Evolutionary conservation across 208 protist genomes (phyloP), one percentile per base, ranked within the genome.

Genomic region (Phytomonas sp.): DNA sequence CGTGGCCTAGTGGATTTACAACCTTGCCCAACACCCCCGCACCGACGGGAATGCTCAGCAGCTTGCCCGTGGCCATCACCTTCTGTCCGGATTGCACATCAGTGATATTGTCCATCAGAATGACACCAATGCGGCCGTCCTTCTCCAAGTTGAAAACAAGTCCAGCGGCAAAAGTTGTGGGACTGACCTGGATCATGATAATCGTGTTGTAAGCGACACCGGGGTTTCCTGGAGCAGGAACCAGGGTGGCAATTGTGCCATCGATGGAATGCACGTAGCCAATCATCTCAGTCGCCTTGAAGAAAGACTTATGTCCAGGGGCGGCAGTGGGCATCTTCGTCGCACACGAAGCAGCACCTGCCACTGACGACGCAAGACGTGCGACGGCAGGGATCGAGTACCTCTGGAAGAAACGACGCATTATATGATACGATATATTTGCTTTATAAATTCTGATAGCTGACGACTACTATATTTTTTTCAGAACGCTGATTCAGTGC

Each of bases 251-350:
- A 72, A 94, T 92, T 29, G 88, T 94, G 68, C 88, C 88, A 72
- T 94, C 88, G 72, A 94, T 94, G 23, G 88, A 91, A 76, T 94
- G 88, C 63, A 94, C 85, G 68, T 92, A 89, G 33, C 88, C 88
- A 73, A 95, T 89, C 77, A 93, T 88, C 83, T 91, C 81, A 37
- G 84, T 95, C 29, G 83, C 82, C 76, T 91, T 92, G 71, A 91
- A 92, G 75, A 87, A 87, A 20, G 83, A 86, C 73, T 93, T 93
- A 75, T 87, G 83, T 59, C 79, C 81, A 53, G 80, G 72, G 60
- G 79, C 76, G 17, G 70, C 68, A 69, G 63, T 63, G 30, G 28
- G 26, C 32, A 53, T 29, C 62, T 76, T 71, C 36, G 78, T 70
- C n/a, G 81, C 66, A 40, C 70, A 56, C n/a, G 34, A 70, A 15